These are phyloP conservation scores for Alloascoidea hylecoeti DNA, from an alignment of 805 yeast species.

Conservation along the genomic window DNA sequence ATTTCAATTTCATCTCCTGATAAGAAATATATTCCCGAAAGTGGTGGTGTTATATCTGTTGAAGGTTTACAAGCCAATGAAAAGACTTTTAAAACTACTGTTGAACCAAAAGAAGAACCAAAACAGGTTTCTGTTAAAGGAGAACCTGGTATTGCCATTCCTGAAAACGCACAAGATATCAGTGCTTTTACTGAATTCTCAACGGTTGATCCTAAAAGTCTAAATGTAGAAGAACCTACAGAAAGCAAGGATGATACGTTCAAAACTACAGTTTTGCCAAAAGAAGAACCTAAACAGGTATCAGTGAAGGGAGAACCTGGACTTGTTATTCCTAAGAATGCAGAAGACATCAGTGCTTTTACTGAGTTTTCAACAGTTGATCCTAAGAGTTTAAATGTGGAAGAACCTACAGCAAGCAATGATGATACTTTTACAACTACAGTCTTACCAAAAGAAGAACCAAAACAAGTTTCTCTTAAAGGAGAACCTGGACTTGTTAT, in stretches of 20 bases:
- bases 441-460: neutral
- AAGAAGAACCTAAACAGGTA: neutral
- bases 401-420: too few species aligned
- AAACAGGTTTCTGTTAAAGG: conserved; percentile 19
- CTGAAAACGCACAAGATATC: conserved; percentile 23
- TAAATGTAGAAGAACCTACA: conserved; percentile 29
- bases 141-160: conserved; percentile 65
- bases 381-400: conserved; percentile 39
- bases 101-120: neutral
- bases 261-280: neutral
- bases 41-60: conserved; percentile 17
- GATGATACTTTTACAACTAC: neutral
- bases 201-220: conserved; percentile 41
- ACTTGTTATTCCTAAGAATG: conserved; percentile 45
- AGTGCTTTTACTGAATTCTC: conserved; percentile 46
- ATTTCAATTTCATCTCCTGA: conserved; percentile 15
- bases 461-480: neutral
- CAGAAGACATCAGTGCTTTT: conserved; percentile 56
- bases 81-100: neutral
- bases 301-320: conserved; percentile 61
- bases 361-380: conserved; percentile 38
- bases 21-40: conserved; percentile 21
- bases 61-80: neutral
- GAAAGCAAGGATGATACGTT: too few species aligned
- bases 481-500: conserved; percentile 69